Evolutionary conservation across 2,329 filamentous ascomycete species (phyloP).

Genomic region (Neopestalotiopsis rosae): DNA sequence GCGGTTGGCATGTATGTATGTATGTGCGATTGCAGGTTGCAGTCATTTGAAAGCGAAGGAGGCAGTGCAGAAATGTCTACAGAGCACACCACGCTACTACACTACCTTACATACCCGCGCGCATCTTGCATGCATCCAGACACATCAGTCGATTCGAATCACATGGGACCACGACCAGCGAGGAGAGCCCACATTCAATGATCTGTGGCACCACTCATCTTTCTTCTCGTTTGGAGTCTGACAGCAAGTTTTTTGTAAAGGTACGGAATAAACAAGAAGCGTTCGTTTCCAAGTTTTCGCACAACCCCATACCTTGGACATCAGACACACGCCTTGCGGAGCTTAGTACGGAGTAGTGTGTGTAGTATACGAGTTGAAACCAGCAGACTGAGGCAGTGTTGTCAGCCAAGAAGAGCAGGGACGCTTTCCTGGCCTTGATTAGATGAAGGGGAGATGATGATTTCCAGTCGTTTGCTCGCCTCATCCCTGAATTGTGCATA

Average conservation of each 20-base stretch:
- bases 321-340: neutral
- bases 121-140: neutral
- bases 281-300: neutral
- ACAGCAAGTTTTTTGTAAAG: too few relatives aligned
- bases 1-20: neutral
- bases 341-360: neutral
- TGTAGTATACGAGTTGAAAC: neutral
- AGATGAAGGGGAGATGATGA: constrained; percentile 12
- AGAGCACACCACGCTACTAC: neutral
- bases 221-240: neutral
- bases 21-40: neutral
- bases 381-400: constrained; percentile 1
- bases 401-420: neutral
- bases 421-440: constrained; percentile 6
- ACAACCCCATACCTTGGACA: neutral
- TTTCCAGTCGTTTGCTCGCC: neutral
- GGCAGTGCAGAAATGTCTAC: constrained; percentile 7
- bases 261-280: too few relatives aligned
- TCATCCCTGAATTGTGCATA: constrained; percentile 14
- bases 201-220: neutral
- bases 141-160: neutral
- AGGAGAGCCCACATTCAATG: neutral
- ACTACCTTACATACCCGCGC: neutral
- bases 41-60: neutral
- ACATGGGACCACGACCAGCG: neutral